Evolutionary conservation across 345 rosid species (phyloP), one percentile per base, ranked within the genome.

Genomic region (Gossypium rotundifolium): DNA sequence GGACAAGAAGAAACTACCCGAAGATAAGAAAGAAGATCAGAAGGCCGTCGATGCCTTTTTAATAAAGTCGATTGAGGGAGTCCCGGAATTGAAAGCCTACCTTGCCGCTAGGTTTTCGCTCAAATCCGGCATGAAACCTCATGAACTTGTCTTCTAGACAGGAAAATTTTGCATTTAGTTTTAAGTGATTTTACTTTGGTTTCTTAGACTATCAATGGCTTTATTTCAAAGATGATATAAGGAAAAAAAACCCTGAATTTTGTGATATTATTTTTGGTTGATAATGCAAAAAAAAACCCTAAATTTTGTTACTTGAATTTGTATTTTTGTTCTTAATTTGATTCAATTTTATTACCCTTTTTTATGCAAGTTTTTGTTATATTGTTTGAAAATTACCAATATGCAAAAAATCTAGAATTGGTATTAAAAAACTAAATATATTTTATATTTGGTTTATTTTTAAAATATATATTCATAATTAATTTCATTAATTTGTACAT

Each of bases 1-100:
- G 97, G 98, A 85, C 45, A 85, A 90, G 80, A 89, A 84, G 33
- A 83, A 60, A 22, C 79, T 92, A 1, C 91, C 95, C 1, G 88
- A 83, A 58, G 90, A 72, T 11, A 92, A 86, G 88, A 92, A 94
- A 75, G 97, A 89, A 49, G 97, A 92, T 64, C 98, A 90, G 87
- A 90, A 94, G 62, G 22, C 87, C 0, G 82, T 94, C 17, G 98
- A 94, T 48, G 65, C 87, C 10, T 60, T 83, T 18, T 79, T 90
- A 83, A 73, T 94, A 49, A 88, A 89, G 77, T 80, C 91, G 67
- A 84, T 90, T 18, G 97, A 90, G 74, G 81, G 71, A 3, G 89
- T 94, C 48, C 87, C 87, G 3, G 97, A 92, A 67, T 74, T 89
- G 85, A 90, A 84, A 84, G 74, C 86, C 60, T 94, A 90, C 81